Evolutionary conservation across 163 green algal species (phyloP), one percentile per base, ranked within the genome.

Genomic region (Volvox carteri): DNA sequence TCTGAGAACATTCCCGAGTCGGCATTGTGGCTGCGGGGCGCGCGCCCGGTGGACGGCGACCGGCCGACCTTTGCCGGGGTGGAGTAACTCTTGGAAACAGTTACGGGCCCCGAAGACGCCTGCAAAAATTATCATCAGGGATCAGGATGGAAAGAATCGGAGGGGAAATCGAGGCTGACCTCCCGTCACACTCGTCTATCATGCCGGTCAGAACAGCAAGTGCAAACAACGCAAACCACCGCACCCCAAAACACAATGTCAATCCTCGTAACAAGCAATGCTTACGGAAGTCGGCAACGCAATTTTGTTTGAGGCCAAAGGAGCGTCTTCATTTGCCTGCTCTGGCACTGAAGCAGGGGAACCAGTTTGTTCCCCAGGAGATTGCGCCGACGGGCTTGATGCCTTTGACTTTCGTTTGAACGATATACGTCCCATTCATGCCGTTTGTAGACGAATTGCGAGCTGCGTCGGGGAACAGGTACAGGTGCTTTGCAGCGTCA

Each of bases 351-450:
- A 37, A 48, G 68, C 16, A 52, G 68, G 33, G 68, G 68, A 50
- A 16, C 70, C 41, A 56, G 70, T 9, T 56, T 58, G 39, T 41
- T 78, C 70, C 39, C 70, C 14, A 3, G 41, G 16, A 11, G 41
- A 78, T 41, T 11, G 41, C 3, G 28, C 39, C 54, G 70, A 28
- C 25, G 41, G 41, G 23, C 33, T 56, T 18, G 41, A 78, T 18
- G 41, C 19, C 70, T 58, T 56, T 39, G 70, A 78, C 41, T 42
- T 56, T 41, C 25, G 54, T 23, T 56, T 56, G 41, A 30, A 56
- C 35, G 39, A 54, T 8, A 78, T n/a, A 54, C 70, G 39, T 23
- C 41, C 23, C 70, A 78, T 78, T 54, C 41, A 78, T 78, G 41
- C 41, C 70, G 12, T 6, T 54, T 42, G 7, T 0, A 58, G 30